These are phyloP conservation scores for Paradendryphiella salina DNA, from an alignment of 2,329 filamentous ascomycete genomes.

Conservation along the genomic window DNA sequence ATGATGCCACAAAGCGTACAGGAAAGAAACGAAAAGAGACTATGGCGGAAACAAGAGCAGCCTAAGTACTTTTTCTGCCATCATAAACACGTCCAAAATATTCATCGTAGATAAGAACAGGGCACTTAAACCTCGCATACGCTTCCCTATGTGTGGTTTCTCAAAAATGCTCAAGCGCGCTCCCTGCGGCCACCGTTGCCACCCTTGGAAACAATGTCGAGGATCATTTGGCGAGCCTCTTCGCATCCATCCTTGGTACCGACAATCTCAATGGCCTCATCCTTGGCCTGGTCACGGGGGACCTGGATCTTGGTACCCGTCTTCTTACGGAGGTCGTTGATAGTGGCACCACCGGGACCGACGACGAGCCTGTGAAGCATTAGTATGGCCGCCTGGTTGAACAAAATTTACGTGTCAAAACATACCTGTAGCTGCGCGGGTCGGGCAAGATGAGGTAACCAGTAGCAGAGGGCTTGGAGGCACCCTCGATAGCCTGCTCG, in stretches of 20 bases:
- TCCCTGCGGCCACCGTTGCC: constrained; percentile 35
- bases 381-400: constrained; percentile 2
- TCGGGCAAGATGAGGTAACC: constrained; percentile 91
- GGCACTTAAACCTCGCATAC: too few relatives aligned
- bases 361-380: constrained; percentile 68
- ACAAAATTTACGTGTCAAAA: not conserved
- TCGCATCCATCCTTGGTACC: constrained; percentile 80
- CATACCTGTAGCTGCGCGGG: constrained; percentile 72
- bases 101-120: too few relatives aligned
- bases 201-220: constrained; percentile 67
- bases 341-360: constrained; percentile 83
- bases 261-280: constrained; percentile 87
- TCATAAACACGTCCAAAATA: too few relatives aligned
- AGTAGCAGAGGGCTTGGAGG: constrained; percentile 68
- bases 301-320: constrained; percentile 94
- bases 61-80: too few relatives aligned
- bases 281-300: constrained; percentile 72
- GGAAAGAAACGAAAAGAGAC: too few relatives aligned
- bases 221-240: constrained; percentile 83
- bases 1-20: too few relatives aligned
- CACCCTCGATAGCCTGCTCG: constrained; percentile 71
- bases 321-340: constrained; percentile 89
- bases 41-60: too few relatives aligned
- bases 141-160: too few relatives aligned
- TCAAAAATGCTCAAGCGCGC: constrained; percentile 1